A percentile compares a stretch with the other conserved stretches of the same genome.
phyloP scores from a whole-genome alignment of 345 rosid genomes.

The Gossypium ekmanianum region DNA sequence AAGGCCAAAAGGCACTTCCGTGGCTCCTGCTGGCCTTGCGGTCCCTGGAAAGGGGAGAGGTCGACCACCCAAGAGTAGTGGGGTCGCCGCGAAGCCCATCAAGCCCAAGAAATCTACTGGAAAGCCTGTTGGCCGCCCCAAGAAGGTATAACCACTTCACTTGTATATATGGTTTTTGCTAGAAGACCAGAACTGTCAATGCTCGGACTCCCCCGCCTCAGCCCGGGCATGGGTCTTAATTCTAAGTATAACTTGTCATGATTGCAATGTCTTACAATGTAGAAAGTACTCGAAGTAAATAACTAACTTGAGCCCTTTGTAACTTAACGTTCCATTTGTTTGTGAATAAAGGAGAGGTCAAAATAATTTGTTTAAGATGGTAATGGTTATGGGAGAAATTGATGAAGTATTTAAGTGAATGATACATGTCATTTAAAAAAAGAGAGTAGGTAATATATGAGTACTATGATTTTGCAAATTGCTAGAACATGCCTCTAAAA shows the following conservation, averaged over 20 bases:
- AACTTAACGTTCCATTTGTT: neutral
- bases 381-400: neutral
- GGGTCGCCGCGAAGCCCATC: conserved; percentile 24
- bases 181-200: neutral
- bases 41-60: conserved; percentile 42
- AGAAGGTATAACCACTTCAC: conserved; percentile 41
- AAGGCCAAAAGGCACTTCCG: conserved; percentile 35
- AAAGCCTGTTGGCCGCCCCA: conserved; percentile 64
- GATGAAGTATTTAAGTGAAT: neutral
- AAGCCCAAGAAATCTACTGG: conserved; percentile 35
- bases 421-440: neutral
- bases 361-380: neutral
- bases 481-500: neutral
- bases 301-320: no score
- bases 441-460: neutral
- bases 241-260: neutral
- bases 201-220: neutral
- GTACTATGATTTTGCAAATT: neutral
- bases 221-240: neutral
- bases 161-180: neutral
- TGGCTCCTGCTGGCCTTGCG: conserved; percentile 3
- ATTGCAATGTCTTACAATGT: no score
- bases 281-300: no score
- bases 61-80: conserved; percentile 47
- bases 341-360: neutral